phyloP scores from a whole-genome alignment of 352 stramenopile species.

The Phytopythium cucurbitacearum region DNA sequence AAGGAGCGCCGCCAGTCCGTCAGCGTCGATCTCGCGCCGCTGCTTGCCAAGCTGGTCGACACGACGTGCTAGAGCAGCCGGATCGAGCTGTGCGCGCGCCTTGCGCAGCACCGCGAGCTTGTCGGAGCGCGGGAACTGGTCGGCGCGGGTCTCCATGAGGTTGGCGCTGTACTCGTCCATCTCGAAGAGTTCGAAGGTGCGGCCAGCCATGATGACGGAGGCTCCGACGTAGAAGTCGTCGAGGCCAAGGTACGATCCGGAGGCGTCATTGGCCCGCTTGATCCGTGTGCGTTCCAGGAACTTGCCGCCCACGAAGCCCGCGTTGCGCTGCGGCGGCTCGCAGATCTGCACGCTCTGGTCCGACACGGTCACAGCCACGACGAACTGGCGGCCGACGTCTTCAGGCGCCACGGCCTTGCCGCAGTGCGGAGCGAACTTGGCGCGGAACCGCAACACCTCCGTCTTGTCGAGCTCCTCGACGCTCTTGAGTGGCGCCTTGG shows the following conservation, averaged over 20 bases:
- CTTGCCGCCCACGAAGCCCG: conserved; percentile 66
- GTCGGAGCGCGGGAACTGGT: conserved; percentile 63
- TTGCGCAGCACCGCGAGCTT: conserved; percentile 60
- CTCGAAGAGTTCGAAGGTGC: conserved; percentile 68
- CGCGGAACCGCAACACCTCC: conserved; percentile 74
- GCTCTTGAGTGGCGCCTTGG: conserved; percentile 82
- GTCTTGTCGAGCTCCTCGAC: conserved; percentile 77
- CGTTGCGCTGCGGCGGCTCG: conserved; percentile 77
- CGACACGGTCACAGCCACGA: conserved; percentile 70
- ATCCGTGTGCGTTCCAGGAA: conserved; percentile 71
- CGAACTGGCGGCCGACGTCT: conserved; percentile 66
- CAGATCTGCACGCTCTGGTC: conserved; percentile 74
- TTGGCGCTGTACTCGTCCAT: conserved; percentile 85
- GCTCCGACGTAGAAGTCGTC: conserved; percentile 79
- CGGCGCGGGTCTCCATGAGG: conserved; percentile 68
- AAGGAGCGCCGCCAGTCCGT: conserved; percentile 48
- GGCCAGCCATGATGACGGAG: conserved; percentile 55
- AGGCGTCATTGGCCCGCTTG: conserved; percentile 50
- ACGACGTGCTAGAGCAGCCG: conserved; percentile 14
- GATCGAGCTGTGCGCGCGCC: conserved; percentile 39
- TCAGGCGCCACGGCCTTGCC: conserved; percentile 55
- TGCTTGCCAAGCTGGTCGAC: conserved; percentile 24
- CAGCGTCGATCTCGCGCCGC: conserved; percentile 28
- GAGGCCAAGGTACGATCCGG: conserved; percentile 34
- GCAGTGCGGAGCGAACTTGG: conserved; percentile 23